Percentiles rank a stretch among this genome's conserved stretches.
phyloP scores from a whole-genome alignment of 2,329 filamentous ascomycete genomes.

The Verticillium isaacii region DNA sequence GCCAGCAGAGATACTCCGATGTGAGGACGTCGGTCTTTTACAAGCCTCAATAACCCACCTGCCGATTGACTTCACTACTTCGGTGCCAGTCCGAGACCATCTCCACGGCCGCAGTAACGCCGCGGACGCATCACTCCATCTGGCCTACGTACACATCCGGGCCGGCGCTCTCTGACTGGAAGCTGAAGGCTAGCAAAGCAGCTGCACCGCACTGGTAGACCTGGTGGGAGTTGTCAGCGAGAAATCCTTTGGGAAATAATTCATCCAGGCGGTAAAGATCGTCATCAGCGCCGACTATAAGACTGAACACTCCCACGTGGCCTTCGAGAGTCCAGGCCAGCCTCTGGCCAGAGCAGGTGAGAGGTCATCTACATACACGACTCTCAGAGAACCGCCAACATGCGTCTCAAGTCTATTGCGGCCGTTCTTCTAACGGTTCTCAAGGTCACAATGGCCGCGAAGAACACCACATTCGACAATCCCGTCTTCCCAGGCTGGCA shows the following conservation, averaged over 20 bases:
- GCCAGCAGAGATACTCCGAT: neutral
- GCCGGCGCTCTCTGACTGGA: neutral
- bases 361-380: neutral
- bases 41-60: neutral
- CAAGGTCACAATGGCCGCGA: neutral
- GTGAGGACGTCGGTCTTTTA: neutral
- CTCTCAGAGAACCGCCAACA: neutral
- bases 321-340: neutral
- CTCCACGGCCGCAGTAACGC: neutral
- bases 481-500: slow-evolving; percentile 46
- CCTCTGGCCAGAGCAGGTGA: neutral
- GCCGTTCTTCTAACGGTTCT: neutral
- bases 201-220: too few relatives aligned
- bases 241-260: too few relatives aligned
- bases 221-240: too few relatives aligned
- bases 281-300: neutral
- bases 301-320: neutral
- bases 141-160: neutral
- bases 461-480: slow-evolving; percentile 28
- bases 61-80: neutral
- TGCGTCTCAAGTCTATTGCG: neutral
- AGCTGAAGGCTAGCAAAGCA: neutral
- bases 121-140: neutral
- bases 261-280: neutral
- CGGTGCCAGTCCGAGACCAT: neutral